Evolutionary conservation across 495 filamentous ascomycete species (phyloP).

Genomic region (Bacidia gigantensis): DNA sequence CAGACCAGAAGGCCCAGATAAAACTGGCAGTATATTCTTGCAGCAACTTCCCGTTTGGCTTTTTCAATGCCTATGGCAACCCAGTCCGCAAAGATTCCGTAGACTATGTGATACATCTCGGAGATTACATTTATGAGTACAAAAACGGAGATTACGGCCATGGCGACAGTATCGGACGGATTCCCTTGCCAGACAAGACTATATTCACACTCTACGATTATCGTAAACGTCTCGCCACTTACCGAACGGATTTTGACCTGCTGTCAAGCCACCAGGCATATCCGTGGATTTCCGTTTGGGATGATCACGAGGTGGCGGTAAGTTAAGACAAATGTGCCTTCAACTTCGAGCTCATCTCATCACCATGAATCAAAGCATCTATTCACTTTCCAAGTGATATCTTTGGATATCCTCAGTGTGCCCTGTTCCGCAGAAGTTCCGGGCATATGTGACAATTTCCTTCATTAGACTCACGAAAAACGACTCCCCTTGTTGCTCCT

Average conservation of each 20-base stretch:
- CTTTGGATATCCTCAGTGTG: no score
- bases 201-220: constrained; percentile 44
- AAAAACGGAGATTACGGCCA: constrained; percentile 43
- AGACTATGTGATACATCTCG: constrained; percentile 52
- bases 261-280: constrained; percentile 41
- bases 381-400: no score
- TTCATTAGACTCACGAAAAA: background rate
- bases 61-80: constrained; percentile 39
- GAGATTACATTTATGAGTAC: constrained; percentile 62
- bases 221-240: constrained; percentile 45
- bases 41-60: constrained; percentile 43
- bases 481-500: background rate
- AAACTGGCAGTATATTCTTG: constrained; percentile 44
- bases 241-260: constrained; percentile 50
- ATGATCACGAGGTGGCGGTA: constrained; percentile 45
- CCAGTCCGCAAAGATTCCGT: constrained; percentile 53
- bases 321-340: no score
- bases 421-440: no score
- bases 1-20: constrained; percentile 25
- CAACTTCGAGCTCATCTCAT: no score
- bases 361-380: no score
- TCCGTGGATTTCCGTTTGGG: constrained; percentile 61
- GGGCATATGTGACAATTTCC: no score
- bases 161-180: constrained; percentile 36
- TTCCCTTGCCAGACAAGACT: constrained; percentile 32